Evolutionary conservation across 2,329 filamentous ascomycete species (phyloP).

Genomic region (Tolypocladium ovalisporum): DNA sequence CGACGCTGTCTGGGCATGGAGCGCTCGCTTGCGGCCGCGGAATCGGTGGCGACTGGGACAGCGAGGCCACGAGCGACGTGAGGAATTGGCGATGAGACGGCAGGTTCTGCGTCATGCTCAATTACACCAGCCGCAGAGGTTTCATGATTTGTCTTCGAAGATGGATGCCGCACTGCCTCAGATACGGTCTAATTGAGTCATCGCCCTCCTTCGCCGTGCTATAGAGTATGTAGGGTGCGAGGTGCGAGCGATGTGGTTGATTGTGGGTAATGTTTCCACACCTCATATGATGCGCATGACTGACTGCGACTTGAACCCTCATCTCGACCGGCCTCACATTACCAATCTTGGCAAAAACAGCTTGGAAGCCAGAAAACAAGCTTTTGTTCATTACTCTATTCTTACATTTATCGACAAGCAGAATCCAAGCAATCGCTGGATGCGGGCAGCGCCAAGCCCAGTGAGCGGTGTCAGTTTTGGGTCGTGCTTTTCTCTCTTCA

Average conservation of each 20-base stretch:
- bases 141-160: background rate
- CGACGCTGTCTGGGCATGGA: background rate
- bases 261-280: too few species aligned
- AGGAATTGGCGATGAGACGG: constrained; percentile 32
- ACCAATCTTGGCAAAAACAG: background rate
- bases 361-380: background rate
- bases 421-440: background rate
- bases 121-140: background rate
- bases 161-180: background rate
- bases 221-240: too few species aligned
- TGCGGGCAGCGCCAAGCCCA: background rate
- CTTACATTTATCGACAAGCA: background rate
- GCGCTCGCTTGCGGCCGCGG: background rate
- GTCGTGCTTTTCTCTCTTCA: background rate
- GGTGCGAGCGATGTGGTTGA: too few species aligned
- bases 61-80: constrained; percentile 34
- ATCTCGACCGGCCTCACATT: background rate
- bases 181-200: background rate
- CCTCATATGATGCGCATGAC: background rate
- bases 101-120: background rate
- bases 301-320: too few species aligned
- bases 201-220: background rate
- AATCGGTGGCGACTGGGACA: constrained; percentile 16
- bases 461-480: background rate
- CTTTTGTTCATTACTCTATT: background rate